Base-by-base conservation (phyloP, 2,329 filamentous ascomycete genomes). In the Immersiporthe knoxdaviesiana region DNA sequence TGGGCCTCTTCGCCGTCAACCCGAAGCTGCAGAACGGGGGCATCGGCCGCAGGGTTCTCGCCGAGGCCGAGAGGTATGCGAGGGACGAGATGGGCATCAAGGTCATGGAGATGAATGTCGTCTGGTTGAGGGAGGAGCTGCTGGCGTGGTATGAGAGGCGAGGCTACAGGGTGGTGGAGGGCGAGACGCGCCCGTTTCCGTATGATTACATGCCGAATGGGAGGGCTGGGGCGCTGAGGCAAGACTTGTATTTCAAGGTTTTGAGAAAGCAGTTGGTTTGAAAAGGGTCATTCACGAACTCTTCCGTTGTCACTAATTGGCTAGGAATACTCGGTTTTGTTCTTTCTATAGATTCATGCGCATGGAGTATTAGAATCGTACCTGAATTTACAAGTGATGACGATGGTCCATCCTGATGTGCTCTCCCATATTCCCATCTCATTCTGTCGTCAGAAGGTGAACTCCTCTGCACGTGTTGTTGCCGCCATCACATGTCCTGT, bases 371-470 rank as follows among this genome's bases (percentile, higher is more conserved):
- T 35, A 35, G 12, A 6, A 12, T 41, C 64, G 21, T 44, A 44
- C 27, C 41, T 4, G 14, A 68, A 35, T 30, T 58, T 67, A 47
- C 87, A 77, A 0, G 75, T 77, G 1, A 85, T 78, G 18, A 86
- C 81, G 39, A 88, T 77, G 0, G 80, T 85, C 79, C 81, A 87
- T 2, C 85, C 85, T 1, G 79, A 81, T 70, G 77, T 77, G 41
- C 82, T 84, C 74, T 87, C 84, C 80, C 82, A 84, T 1, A 88
- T 75, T 0, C 85, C 85, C 73, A 87, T 78, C 18, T 81, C 82
- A 30, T 84, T 87, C 75, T 86, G 81, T 60, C 74, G 75, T n/a
- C 85, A 75, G 68, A 88, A 87, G 0, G 83, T 83, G 1, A 85
- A 80, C 72, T 86, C 81, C 68, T 39, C 35, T 63, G 1, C 62